These are phyloP conservation scores for Hura crepitans DNA, from an alignment of 441 rosid genomes.

Conservation along the genomic window DNA sequence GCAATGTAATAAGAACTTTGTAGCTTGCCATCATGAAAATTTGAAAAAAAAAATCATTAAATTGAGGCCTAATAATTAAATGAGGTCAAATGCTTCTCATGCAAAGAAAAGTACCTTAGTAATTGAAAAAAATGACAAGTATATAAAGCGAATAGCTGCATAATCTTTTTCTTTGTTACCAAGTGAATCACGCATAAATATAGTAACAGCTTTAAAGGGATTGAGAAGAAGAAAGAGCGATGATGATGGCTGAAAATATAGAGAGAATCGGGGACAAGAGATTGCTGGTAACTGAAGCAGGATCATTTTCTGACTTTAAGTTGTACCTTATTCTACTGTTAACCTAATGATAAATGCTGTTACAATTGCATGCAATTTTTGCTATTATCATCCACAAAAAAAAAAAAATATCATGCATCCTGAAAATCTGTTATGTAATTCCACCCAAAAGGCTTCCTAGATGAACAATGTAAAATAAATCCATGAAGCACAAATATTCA, in stretches of 20 bases:
- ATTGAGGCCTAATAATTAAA: too few relatives aligned
- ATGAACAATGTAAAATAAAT: neutral
- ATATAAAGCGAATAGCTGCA: neutral
- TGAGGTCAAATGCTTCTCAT: neutral
- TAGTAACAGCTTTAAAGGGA: neutral
- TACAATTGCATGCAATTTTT: neutral
- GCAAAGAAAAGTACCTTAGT: neutral
- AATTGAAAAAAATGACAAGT: neutral
- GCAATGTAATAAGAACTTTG: neutral
- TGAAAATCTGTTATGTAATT: neutral
- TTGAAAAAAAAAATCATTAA: neutral
- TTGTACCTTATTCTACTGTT: neutral
- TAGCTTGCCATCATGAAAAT: neutral
- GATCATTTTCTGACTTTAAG: neutral
- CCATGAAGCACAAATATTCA: neutral
- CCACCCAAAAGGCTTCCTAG: constrained; percentile 3
- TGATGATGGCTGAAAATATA: neutral
- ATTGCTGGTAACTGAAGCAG: neutral
- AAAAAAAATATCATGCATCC: neutral
- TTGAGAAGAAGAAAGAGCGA: neutral
- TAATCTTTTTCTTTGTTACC: too few relatives aligned
- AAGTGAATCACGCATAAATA: neutral
- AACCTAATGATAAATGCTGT: neutral
- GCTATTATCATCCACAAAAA: neutral
- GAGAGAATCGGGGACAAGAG: neutral